Percentiles rank a stretch among this genome's conserved stretches.
Conservation (phyloP, 345 rosid species). For the Cochlearia excelsa region DNA sequence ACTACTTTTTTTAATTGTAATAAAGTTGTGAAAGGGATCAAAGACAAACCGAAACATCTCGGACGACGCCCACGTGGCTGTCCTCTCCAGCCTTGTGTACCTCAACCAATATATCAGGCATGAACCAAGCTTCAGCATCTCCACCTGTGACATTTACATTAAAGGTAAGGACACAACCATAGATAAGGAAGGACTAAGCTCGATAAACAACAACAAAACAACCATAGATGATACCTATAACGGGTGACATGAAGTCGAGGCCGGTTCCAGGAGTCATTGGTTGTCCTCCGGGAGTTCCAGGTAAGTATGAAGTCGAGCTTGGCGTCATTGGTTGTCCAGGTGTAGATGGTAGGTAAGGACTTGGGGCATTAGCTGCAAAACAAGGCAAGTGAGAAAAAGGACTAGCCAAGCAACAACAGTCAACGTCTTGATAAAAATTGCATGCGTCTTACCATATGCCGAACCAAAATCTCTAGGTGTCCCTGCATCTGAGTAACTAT, state of each 20-base stretch:
- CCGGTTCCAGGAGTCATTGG: conserved; percentile 94
- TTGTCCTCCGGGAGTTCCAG: conserved; percentile 98
- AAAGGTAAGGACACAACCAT: neutral
- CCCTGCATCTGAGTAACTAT: conserved; percentile 85
- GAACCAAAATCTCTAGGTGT: conserved; percentile 84
- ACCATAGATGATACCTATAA: conserved; percentile 44
- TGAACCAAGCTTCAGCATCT: conserved; percentile 74
- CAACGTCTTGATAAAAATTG: conserved; percentile 7
- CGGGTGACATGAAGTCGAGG: conserved; percentile 91
- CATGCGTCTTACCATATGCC: conserved; percentile 52
- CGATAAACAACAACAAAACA: neutral
- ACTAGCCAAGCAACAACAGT: neutral
- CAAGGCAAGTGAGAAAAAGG: conserved; percentile 12
- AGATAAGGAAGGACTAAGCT: neutral
- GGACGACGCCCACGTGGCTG: conserved; percentile 57
- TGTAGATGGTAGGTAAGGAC: conserved; percentile 91
- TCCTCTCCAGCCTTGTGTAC: conserved; percentile 66
- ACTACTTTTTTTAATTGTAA: too few species aligned
- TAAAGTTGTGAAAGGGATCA: conserved; percentile 4
- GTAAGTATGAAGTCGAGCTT: conserved; percentile 66
- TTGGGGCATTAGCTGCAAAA: conserved; percentile 81
- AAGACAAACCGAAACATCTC: conserved; percentile 72
- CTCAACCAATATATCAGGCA: conserved; percentile 83
- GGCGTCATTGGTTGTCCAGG: conserved; percentile 97
- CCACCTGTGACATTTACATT: conserved; percentile 52